Evolutionary conservation across 179 eudicot species (phyloP).

Genomic region (Nepenthes alata): DNA sequence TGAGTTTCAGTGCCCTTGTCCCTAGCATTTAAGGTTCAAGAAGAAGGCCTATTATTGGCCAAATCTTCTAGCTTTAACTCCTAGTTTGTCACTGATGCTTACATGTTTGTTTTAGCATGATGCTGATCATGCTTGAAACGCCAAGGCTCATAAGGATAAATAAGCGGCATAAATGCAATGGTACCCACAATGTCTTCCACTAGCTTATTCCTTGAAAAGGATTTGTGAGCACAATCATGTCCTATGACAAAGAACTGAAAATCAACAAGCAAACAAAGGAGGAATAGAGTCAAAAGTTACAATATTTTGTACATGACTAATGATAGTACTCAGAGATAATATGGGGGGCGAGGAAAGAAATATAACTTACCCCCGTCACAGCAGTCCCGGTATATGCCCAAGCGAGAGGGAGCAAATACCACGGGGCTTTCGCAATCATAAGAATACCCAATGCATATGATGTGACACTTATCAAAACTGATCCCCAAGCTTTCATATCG

Average conservation of each 20-base stretch:
- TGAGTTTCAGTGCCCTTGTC: too few relatives aligned
- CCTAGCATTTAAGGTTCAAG: too few relatives aligned
- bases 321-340: not conserved
- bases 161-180: slow-evolving; percentile 77
- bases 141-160: slow-evolving; percentile 98
- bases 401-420: slow-evolving; percentile 93
- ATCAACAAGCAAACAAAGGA: slow-evolving; percentile 10
- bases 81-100: slow-evolving; percentile 10
- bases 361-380: slow-evolving; percentile 66
- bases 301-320: not conserved
- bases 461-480: slow-evolving; percentile 58
- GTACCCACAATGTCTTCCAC: slow-evolving; percentile 94
- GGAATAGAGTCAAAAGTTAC: slow-evolving; percentile 5
- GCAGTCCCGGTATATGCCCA: slow-evolving; percentile 99
- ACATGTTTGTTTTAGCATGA: slow-evolving; percentile 97
- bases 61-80: not conserved
- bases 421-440: slow-evolving; percentile 79
- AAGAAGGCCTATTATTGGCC: not conserved
- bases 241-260: slow-evolving; percentile 87
- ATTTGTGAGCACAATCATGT: slow-evolving; percentile 98
- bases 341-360: slow-evolving; percentile 4
- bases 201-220: slow-evolving; percentile 84
- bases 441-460: slow-evolving; percentile 75
- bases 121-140: slow-evolving; percentile 96
- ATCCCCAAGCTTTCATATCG: slow-evolving; percentile 78